These are phyloP conservation scores for Septoria petroselini DNA, from an alignment of 2,329 filamentous ascomycete species.

Conservation along the genomic window DNA sequence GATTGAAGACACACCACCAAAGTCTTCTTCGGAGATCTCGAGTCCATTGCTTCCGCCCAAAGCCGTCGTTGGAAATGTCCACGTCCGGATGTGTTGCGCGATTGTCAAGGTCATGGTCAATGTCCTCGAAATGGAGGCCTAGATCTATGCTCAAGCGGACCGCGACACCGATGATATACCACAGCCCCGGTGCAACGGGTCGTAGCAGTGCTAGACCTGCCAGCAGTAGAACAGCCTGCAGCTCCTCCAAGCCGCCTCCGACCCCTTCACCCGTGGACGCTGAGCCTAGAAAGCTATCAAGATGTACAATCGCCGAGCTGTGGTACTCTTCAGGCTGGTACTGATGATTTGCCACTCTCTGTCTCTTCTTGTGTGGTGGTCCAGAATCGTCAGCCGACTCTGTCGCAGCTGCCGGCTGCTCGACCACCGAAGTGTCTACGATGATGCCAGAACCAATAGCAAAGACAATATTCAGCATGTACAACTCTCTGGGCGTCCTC, in stretches of 20 bases:
- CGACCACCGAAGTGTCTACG: slow-evolving; percentile 54
- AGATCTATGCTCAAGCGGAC: slow-evolving; percentile 87
- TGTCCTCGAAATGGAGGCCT: slow-evolving; percentile 86
- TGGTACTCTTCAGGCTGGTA: slow-evolving; percentile 92
- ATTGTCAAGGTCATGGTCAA: slow-evolving; percentile 57
- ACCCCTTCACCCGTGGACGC: slow-evolving; percentile 63
- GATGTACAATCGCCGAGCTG: slow-evolving; percentile 85
- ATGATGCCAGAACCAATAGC: slow-evolving; percentile 94
- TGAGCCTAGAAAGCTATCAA: slow-evolving; percentile 77
- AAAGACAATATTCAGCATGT: slow-evolving; percentile 94
- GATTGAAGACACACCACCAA: slow-evolving; percentile 93
- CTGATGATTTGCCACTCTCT: slow-evolving; percentile 50
- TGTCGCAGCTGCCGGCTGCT: slow-evolving; percentile 26
- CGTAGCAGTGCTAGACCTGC: slow-evolving; percentile 88
- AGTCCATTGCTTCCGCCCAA: slow-evolving; percentile 73
- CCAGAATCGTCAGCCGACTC: slow-evolving; percentile 32
- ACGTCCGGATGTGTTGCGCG: slow-evolving; percentile 22
- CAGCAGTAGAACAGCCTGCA: slow-evolving; percentile 87
- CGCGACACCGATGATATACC: slow-evolving; percentile 96
- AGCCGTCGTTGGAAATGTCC: slow-evolving; percentile 22
- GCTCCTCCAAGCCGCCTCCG: slow-evolving; percentile 84
- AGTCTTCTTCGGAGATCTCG: slow-evolving; percentile 81
- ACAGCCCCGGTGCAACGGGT: slow-evolving; percentile 87
- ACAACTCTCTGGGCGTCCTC: slow-evolving; percentile 76
- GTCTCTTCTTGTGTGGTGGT: slow-evolving; percentile 44